Percentiles rank a stretch among this genome's conserved stretches.
These are phyloP conservation scores for Xylaria sp. DNA, from an alignment of 2,329 filamentous ascomycete species.

Conservation along the genomic window DNA sequence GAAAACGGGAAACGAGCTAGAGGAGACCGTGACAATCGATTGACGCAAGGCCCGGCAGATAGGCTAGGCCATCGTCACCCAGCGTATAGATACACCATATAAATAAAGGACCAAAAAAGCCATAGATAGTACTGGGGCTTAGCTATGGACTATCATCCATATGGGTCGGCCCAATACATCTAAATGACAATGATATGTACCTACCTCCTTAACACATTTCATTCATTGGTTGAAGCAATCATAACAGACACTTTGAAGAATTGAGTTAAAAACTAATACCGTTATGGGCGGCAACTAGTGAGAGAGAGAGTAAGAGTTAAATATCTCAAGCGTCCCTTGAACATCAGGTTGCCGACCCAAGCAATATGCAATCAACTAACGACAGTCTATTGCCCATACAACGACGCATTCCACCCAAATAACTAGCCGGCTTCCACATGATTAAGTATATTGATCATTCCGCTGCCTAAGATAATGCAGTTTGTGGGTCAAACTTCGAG, in stretches of 20 bases:
- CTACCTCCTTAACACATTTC: background rate
- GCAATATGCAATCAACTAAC: background rate
- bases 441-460: background rate
- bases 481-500: background rate
- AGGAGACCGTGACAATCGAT: conserved; percentile 28
- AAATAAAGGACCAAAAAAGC: background rate
- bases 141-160: background rate
- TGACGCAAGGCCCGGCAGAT: conserved; percentile 19
- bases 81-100: conserved; percentile 34
- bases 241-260: background rate
- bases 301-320: background rate
- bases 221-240: background rate
- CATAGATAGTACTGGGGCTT: background rate
- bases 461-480: background rate
- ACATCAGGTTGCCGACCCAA: background rate
- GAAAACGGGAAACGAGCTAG: conserved; percentile 32
- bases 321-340: background rate
- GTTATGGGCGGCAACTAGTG: too few relatives aligned
- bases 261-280: background rate
- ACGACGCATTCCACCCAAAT: background rate
- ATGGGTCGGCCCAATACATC: background rate
- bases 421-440: background rate
- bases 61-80: conserved; percentile 36
- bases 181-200: background rate
- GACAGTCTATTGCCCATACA: conserved; percentile 10